Base-by-base conservation (phyloP, 305 asterid species). In the Fraxinus greggii region DNA sequence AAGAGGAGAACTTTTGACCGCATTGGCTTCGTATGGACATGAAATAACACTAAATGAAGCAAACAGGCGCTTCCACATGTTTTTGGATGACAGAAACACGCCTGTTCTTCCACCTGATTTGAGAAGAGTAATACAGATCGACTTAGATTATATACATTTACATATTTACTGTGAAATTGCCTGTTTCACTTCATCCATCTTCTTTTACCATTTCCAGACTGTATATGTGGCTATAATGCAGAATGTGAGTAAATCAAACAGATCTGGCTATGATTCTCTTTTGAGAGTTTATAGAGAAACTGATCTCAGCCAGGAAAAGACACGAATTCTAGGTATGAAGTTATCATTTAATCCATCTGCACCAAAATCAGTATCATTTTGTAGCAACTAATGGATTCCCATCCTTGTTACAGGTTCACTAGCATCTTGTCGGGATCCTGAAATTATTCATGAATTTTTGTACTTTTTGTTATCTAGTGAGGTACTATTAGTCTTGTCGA, bases 281-380 rank as follows among this genome's bases (percentile, higher is more conserved):
- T 88, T 96, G 80, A 91, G 80, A 76, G 63, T 94, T 42, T 96
- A 96, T 77, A 85, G 97, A 83, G 99, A 92, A 90, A 86, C 96
- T 48, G 99, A 94, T 83, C 98, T 94, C 87, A 96, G 98, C 91
- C 97, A 94, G 90, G 99, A 93, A 89, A 96, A 96, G 89, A 93
- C 96, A 7, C 90, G 98, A 75, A 91, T 96, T 84, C 86, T 96
- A 88, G 94, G 99, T 95, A 85, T 81, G 63, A 72, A 63, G 79
- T 77, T 67, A 13, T 70, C 40, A 26, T 82, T 72, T 19, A 10
- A 13, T 31, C 76, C 54, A 29, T 51, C 77, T 78, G 17, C 59
- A 19, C 61, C 56, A n/a, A 10, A 23, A 38, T 48, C 87, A 48
- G 76, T 15, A 38, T 29, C 26, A 54, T 51, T 79, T 70, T 84